phyloP scores from a whole-genome alignment of 2,329 filamentous ascomycete genomes.

The Colletotrichum karsti region DNA sequence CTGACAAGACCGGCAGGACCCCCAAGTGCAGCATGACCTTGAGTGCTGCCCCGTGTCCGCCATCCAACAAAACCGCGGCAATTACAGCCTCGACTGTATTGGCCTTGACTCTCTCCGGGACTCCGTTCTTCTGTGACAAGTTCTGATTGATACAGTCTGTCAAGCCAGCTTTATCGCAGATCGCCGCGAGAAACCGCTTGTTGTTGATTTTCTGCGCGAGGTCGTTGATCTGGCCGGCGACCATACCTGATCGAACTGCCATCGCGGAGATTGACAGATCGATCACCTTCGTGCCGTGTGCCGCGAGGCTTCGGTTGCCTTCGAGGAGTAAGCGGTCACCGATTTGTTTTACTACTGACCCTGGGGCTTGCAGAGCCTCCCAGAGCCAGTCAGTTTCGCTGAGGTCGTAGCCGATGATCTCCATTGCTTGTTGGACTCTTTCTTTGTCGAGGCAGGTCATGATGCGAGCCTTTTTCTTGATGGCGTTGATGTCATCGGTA shows the following conservation, averaged over 20 bases:
- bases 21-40: neutral
- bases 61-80: neutral
- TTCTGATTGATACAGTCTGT: neutral
- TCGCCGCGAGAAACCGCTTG: neutral
- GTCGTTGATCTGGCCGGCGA: neutral
- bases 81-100: neutral
- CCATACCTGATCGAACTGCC: too few relatives aligned
- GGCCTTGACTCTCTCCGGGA: neutral
- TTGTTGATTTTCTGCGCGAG: neutral
- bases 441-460: too few relatives aligned
- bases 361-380: neutral
- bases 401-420: neutral
- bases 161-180: neutral
- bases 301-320: slow-evolving; percentile 1
- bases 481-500: too few relatives aligned
- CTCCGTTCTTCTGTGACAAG: neutral
- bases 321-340: neutral
- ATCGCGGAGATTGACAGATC: neutral
- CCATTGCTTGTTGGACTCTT: too few relatives aligned
- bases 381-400: neutral
- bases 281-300: neutral
- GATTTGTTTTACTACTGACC: neutral
- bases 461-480: too few relatives aligned
- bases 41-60: neutral
- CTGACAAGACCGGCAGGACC: neutral